Conservation (phyloP, 345 rosid genomes). For the Viola odorata region DNA sequence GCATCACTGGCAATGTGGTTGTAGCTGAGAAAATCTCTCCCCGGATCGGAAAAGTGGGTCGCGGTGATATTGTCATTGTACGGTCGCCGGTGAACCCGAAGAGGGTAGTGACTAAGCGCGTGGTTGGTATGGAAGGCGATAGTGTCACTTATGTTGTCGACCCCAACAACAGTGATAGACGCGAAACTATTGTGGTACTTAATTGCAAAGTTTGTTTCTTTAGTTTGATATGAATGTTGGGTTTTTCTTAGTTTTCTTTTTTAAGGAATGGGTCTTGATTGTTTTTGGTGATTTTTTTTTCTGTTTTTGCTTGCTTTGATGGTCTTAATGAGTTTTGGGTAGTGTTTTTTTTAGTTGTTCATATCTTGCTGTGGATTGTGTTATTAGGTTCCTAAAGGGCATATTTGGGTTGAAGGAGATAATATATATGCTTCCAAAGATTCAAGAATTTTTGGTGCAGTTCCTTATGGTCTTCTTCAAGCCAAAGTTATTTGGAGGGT, state of each 20-base stretch:
- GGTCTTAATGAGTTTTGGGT: conserved; percentile 1
- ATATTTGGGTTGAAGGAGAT: conserved; percentile 72
- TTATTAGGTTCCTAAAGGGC: conserved; percentile 69
- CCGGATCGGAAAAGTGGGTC: conserved; percentile 35
- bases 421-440: conserved; percentile 47
- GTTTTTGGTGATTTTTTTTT: neutral
- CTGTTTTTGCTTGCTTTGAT: neutral
- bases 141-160: conserved; percentile 40
- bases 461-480: conserved; percentile 68
- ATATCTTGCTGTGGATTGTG: neutral
- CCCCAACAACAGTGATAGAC: conserved; percentile 33
- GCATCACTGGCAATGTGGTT: conserved; percentile 38
- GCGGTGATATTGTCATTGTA: conserved; percentile 60
- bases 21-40: conserved; percentile 52
- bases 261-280: neutral
- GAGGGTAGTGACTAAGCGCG: conserved; percentile 44
- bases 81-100: conserved; percentile 54
- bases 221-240: neutral
- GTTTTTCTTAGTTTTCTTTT: neutral
- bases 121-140: conserved; percentile 62
- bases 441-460: conserved; percentile 68
- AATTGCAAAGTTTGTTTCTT: conserved; percentile 6
- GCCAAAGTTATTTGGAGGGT: conserved; percentile 67
- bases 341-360: neutral
- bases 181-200: conserved; percentile 41